Percentiles rank a stretch among this genome's conserved stretches.
Evolutionary conservation across 768 basidiomycete genomes (phyloP).

Genomic region (Agaricus blazei): DNA sequence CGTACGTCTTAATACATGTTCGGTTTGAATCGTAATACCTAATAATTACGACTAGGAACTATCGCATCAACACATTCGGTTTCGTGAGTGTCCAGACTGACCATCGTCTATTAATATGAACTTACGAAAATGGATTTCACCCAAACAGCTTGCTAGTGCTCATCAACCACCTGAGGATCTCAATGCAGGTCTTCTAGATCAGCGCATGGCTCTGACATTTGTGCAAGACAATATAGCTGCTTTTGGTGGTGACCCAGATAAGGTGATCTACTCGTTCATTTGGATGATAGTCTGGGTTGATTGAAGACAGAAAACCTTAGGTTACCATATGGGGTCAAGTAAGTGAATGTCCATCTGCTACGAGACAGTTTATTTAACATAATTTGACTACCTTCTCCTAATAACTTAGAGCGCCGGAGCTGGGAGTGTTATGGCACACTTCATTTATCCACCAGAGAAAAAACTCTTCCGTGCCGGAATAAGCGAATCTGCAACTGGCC

Average conservation of each 20-base stretch:
- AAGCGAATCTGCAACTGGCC: slow-evolving; percentile 47
- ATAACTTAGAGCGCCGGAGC: slow-evolving; percentile 30
- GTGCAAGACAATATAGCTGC: slow-evolving; percentile 59
- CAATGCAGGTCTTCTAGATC: slow-evolving; percentile 59
- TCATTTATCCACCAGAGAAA: slow-evolving; percentile 34
- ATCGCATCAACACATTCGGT: slow-evolving; percentile 53
- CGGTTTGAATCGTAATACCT: no score
- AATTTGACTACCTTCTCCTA: slow-evolving; percentile 32
- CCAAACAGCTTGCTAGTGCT: slow-evolving; percentile 39
- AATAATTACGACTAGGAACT: slow-evolving; percentile 34
- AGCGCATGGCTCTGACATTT: slow-evolving; percentile 52
- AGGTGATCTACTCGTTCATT: slow-evolving; percentile 18
- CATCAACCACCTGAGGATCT: slow-evolving; percentile 42
- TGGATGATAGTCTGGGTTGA: not conserved
- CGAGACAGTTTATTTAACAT: slow-evolving; percentile 15
- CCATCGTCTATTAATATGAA: slow-evolving; percentile 12
- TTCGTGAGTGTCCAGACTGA: slow-evolving; percentile 31
- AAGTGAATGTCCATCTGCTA: not conserved
- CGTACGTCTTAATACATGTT: slow-evolving; percentile 22
- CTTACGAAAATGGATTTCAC: not conserved
- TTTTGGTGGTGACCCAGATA: slow-evolving; percentile 59
- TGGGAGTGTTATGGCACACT: slow-evolving; percentile 43
- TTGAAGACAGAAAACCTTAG: slow-evolving; percentile 17
- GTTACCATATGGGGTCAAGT: slow-evolving; percentile 59
- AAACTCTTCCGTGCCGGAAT: slow-evolving; percentile 48